Conservation (phyloP, 1,284 basidiomycete genomes). For the Sanghuangporus weigelae region DNA sequence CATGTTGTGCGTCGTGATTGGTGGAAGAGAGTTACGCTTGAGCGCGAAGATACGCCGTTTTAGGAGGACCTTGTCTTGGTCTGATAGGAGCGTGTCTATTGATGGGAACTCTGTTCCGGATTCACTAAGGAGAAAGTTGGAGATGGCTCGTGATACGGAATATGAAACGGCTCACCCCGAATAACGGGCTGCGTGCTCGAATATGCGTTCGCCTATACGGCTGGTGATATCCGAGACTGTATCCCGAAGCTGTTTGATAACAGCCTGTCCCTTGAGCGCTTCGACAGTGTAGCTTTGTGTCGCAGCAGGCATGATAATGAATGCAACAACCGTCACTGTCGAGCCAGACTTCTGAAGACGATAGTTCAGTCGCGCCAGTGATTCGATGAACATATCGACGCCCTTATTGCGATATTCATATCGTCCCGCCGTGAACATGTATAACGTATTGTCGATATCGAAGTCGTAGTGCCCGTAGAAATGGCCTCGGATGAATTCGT, state of each 20-base stretch:
- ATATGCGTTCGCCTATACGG: constrained; percentile 85
- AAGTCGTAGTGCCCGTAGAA: constrained; percentile 98
- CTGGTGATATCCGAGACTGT: constrained; percentile 94
- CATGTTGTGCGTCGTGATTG: constrained; percentile 98
- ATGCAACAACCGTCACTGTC: constrained; percentile 88
- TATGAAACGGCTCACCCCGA: constrained; percentile 56
- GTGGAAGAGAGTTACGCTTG: constrained; percentile 89
- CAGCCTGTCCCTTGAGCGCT: constrained; percentile 96
- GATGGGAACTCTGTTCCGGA: constrained; percentile 67
- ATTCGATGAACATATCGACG: constrained; percentile 99
- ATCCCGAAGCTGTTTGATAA: constrained; percentile 93
- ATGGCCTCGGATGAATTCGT: constrained; percentile 95
- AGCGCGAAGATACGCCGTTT: constrained; percentile 96
- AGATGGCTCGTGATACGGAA: constrained; percentile 1
- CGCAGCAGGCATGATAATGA: constrained; percentile 97
- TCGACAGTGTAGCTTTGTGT: constrained; percentile 98
- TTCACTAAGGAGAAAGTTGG: constrained; percentile 43
- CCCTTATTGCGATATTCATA: constrained; percentile 99
- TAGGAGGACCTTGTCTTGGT: constrained; percentile 92
- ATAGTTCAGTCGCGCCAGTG: constrained; percentile 89
- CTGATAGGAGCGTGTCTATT: constrained; percentile 75
- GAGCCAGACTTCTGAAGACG: constrained; percentile 78
- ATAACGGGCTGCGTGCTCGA: constrained; percentile 91
- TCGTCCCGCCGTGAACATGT: constrained; percentile 97
- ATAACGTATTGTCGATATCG: constrained; percentile 93